Percentiles rank a stretch among this genome's conserved stretches.
These are phyloP conservation scores for Phoenix dactylifera DNA, from an alignment of 176 grass and related monocot genomes.

Conservation along the genomic window DNA sequence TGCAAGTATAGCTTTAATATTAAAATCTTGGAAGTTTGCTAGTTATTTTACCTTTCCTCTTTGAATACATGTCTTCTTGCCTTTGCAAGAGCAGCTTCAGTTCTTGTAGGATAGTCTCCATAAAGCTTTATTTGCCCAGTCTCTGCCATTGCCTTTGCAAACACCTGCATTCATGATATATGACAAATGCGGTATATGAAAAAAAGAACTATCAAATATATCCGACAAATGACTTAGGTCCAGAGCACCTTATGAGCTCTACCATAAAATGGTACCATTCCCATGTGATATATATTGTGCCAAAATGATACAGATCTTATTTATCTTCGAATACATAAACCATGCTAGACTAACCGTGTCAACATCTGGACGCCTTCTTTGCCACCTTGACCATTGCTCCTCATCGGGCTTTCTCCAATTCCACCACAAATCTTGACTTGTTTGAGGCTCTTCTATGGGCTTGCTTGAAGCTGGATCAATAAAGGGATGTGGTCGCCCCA, in stretches of 20 bases:
- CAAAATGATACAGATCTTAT: no score
- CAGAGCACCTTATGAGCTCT: no score
- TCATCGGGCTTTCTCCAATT: conserved; percentile 80
- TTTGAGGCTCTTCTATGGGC: conserved; percentile 43
- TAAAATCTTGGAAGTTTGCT: background rate
- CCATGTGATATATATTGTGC: no score
- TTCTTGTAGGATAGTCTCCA: conserved; percentile 68
- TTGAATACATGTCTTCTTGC: conserved; percentile 85
- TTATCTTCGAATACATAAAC: no score
- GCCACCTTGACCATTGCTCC: conserved; percentile 88
- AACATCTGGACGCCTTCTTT: conserved; percentile 70
- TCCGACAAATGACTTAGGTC: no score
- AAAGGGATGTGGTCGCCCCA: conserved; percentile 69
- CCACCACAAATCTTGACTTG: conserved; percentile 96
- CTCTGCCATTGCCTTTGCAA: conserved; percentile 94
- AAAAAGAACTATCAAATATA: background rate
- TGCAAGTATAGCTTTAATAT: background rate
- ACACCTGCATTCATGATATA: conserved; percentile 40
- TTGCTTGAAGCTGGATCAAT: conserved; percentile 57
- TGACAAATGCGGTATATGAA: background rate
- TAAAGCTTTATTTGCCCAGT: conserved; percentile 91
- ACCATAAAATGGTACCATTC: no score
- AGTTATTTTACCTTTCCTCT: conserved; percentile 67
- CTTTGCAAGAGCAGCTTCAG: conserved; percentile 88
- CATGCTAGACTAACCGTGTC: conserved; percentile 48